These are phyloP conservation scores for Knufia fluminis DNA, from an alignment of 2,329 filamentous ascomycete species.

Conservation along the genomic window DNA sequence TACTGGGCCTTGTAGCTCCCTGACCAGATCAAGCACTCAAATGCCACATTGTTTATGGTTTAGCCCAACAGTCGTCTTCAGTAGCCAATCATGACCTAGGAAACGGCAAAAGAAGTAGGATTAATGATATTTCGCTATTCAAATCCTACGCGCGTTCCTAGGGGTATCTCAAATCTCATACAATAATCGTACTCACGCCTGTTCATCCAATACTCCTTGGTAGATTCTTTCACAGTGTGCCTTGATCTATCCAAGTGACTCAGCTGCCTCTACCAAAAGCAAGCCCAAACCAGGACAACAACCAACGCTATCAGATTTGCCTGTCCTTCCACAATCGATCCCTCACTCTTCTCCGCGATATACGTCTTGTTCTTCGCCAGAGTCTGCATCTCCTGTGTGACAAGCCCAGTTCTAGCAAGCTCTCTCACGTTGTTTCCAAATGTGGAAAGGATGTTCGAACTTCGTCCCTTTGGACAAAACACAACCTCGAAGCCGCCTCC, in stretches of 20 bases:
- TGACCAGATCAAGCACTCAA: too few species aligned
- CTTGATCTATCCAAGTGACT: neutral
- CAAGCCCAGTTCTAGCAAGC: slow-evolving; percentile 19
- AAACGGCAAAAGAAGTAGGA: too few species aligned
- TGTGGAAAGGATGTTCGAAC: slow-evolving; percentile 25
- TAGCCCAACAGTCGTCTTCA: too few species aligned
- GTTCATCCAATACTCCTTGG: neutral
- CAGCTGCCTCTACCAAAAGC: slow-evolving; percentile 3
- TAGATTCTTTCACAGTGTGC: neutral
- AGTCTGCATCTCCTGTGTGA: slow-evolving; percentile 17
- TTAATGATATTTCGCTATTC: too few species aligned
- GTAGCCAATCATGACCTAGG: too few species aligned
- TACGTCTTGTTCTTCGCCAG: slow-evolving; percentile 10
- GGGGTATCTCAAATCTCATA: too few species aligned
- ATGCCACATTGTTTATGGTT: too few species aligned
- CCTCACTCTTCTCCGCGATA: slow-evolving; percentile 3
- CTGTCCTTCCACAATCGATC: neutral
- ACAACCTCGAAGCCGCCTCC: slow-evolving; percentile 71
- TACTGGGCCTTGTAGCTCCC: too few species aligned
- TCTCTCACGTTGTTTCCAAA: slow-evolving; percentile 21
- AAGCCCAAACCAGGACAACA: slow-evolving; percentile 13
- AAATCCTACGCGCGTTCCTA: too few species aligned
- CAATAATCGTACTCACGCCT: too few species aligned
- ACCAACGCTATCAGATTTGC: slow-evolving; percentile 11
- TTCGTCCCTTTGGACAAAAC: slow-evolving; percentile 55